Evolutionary conservation across 2,329 filamentous ascomycete genomes (phyloP), one percentile per base, ranked within the genome.

Genomic region (Clonostachys chloroleuca): DNA sequence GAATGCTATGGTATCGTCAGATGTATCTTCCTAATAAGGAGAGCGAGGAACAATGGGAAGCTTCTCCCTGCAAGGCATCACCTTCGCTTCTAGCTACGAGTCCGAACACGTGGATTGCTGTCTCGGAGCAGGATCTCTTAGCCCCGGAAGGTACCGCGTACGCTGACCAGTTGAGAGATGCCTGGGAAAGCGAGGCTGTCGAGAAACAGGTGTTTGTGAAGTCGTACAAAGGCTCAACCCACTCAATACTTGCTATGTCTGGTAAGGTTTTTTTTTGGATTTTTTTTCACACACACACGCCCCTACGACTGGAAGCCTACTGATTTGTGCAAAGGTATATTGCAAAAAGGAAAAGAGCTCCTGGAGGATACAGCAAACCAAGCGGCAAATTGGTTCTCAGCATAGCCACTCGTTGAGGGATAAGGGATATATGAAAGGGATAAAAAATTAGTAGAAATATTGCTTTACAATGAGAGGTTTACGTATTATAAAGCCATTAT

Each of bases 1-100:
- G 64, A 9, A 62, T 68, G 59, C 51, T 54, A n/a, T 65, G 62
- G 59, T 68, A 68, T 45, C 62, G 65, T n/a, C 49, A 55, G 24
- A 57, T 65, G 45, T 68, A 67, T 40, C 54, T 68, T 17, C 43
- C 59, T 2, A 51, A 51, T n/a, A 45, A 54, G 8, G 50, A 51
- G 2, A 51, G 62, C 13, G 56, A 52, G 34, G 45, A 42, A 9
- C 51, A 50, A 35, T 66, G 63, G 56, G 56, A 65, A 14, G 60
- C 62, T 5, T 65, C 61, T 14, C 64, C 65, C 5, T 62, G 62
- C 34, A 44, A 55, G n/a, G 57, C 61, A 4, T 52, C 61, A 1
- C 44, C 50, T 2, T n/a, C 44, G 4, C 34, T 64, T 4, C 40
- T 67, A 12, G 46, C 34, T 14, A 54, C 51, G 14, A 53, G 62